phyloP scores from a whole-genome alignment of 2,329 filamentous ascomycete species.

The Microdochium paspali region DNA sequence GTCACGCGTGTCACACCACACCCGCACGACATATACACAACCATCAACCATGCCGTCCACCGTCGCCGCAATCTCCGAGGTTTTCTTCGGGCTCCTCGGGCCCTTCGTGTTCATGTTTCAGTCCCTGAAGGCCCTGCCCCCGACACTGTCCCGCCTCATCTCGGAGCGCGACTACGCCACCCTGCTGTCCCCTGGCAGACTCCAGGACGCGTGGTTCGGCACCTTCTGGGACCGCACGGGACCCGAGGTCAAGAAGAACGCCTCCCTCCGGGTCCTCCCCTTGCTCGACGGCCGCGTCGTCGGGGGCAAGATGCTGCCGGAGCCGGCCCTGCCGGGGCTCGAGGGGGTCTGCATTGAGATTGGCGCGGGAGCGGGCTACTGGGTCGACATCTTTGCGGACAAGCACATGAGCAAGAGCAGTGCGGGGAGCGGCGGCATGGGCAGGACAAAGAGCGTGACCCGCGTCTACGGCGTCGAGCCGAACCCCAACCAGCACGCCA shows the following conservation, averaged over 20 bases:
- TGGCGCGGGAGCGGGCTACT: slow-evolving; percentile 51
- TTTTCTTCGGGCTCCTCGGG: slow-evolving; percentile 24
- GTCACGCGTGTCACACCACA: too few relatives aligned
- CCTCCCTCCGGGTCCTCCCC: slow-evolving; percentile 35
- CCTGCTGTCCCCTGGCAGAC: slow-evolving; percentile 28
- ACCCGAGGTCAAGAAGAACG: slow-evolving; percentile 34
- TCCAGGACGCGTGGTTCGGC: slow-evolving; percentile 47
- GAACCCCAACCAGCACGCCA: slow-evolving; percentile 40
- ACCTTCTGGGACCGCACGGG: slow-evolving; percentile 50
- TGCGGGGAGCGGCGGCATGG: slow-evolving; percentile 1
- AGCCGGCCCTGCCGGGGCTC: slow-evolving; percentile 25
- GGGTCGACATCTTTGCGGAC: slow-evolving; percentile 41
- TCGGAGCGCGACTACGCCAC: slow-evolving; percentile 19
- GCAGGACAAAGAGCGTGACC: slow-evolving; percentile 17
- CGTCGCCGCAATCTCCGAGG: slow-evolving; percentile 7
- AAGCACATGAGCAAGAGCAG: slow-evolving; percentile 2
- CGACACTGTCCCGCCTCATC: slow-evolving; percentile 35
- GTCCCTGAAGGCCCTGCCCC: slow-evolving; percentile 39
- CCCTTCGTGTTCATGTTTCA: slow-evolving; percentile 45
- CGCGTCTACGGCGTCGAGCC: slow-evolving; percentile 57
- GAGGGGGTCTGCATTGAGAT: slow-evolving; percentile 50
- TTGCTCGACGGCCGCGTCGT: slow-evolving; percentile 40
- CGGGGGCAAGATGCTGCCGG: slow-evolving; percentile 24
- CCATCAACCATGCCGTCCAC: not conserved
- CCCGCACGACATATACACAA: not conserved